Evolutionary conservation across 1,284 basidiomycete genomes (phyloP), one percentile per base, ranked within the genome.

Genomic region (Irpex lacteus): DNA sequence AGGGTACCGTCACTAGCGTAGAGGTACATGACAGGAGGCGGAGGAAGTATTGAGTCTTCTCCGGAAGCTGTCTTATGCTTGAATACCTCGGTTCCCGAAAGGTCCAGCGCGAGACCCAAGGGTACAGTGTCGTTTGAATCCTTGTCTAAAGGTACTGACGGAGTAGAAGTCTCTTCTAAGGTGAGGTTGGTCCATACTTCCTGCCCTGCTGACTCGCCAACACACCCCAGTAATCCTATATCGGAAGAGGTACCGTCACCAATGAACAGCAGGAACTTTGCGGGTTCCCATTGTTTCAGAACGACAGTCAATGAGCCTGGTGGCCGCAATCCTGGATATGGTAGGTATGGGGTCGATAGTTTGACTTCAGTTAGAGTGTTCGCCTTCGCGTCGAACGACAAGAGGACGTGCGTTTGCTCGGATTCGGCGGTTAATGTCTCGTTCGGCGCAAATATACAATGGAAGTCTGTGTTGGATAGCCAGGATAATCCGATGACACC

Each of bases 1-100:
- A 95, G 64, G 0, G 92, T 91, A 18, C 93, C 93, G 70, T 95
- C 93, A 65, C 87, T 92, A 3, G 91, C 84, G 73, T 93, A 95
- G 4, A 87, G 85, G 71, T 87, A 91, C 72, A 94, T 78, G 60
- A 94, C 81, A 0, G 93, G 93, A 7, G 83, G 81, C n/a, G 84
- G 78, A 5, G 87, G 84, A 4, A 84, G 68, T 18, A 80, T 76
- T 38, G 71, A 74, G 65, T 73, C 79, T 65, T 85, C 85, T 1
- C 84, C 84, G 0, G 80, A 81, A 11, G 78, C 72, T 2, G 74
- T 76, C 5, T 77, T 79, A 62, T 78, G 75, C 7, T 63, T 75
- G 68, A 77, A 81, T 3, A 76, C 68, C 37, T 80, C 76, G 5
- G 74, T 72, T 59, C 84, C 82, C 8, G 91, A 92, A 54, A 94